phyloP scores from a whole-genome alignment of 2,329 filamentous ascomycete species.

The Arthrobotrys megalospora region DNA sequence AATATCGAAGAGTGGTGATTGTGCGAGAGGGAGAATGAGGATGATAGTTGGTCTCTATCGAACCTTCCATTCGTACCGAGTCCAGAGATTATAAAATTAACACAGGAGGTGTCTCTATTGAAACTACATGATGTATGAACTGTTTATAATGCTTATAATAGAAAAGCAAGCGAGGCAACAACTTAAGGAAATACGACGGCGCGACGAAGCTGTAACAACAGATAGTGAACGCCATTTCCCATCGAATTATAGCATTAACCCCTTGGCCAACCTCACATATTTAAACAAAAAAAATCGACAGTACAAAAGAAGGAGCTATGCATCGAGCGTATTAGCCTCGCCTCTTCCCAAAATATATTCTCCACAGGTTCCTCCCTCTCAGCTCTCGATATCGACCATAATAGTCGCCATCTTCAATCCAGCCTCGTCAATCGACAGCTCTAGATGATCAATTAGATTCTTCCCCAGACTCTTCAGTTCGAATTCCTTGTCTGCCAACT shows the following conservation, averaged over 20 bases:
- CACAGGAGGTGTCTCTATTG: neutral
- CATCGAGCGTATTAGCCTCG: neutral
- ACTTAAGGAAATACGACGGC: neutral
- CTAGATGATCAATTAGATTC: constrained; percentile 83
- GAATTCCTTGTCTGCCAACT: constrained; percentile 72
- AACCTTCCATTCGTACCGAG: neutral
- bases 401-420: constrained; percentile 93
- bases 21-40: too few relatives aligned
- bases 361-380: constrained; percentile 62
- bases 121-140: neutral
- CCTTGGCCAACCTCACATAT: constrained; percentile 6
- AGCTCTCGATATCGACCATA: constrained; percentile 90
- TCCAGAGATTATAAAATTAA: neutral
- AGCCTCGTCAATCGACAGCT: constrained; percentile 82
- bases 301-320: neutral
- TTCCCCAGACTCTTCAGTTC: constrained; percentile 90
- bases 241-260: constrained; percentile 34
- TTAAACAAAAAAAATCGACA: constrained; percentile 12
- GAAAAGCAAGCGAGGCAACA: neutral
- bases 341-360: neutral
- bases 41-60: neutral
- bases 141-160: neutral
- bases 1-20: too few relatives aligned
- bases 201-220: constrained; percentile 5
- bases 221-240: constrained; percentile 38